Conservation (phyloP, 140 eudicot species). For the Erigeron philadelphicus region DNA sequence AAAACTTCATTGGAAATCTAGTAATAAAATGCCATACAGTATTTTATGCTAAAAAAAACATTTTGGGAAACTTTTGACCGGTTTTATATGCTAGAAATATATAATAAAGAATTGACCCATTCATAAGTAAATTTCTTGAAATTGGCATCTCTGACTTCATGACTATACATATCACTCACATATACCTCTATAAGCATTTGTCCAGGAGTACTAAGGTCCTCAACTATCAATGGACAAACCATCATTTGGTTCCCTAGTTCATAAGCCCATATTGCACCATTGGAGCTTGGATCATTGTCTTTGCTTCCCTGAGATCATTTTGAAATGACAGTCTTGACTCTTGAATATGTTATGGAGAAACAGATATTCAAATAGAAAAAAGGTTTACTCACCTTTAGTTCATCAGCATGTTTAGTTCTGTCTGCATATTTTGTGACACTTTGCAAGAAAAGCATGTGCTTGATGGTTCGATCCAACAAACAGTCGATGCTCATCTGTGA, state of each 20-base stretch:
- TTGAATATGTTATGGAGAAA: too few relatives aligned
- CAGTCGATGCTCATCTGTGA: slow-evolving; percentile 87
- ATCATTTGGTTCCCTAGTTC: slow-evolving; percentile 63
- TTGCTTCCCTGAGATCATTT: too few relatives aligned
- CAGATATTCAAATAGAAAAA: slow-evolving; percentile 17
- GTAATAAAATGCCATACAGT: too few relatives aligned
- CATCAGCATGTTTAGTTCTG: slow-evolving; percentile 44
- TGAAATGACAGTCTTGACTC: too few relatives aligned
- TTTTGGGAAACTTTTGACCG: not conserved
- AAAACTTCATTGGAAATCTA: too few relatives aligned
- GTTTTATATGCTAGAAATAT: not conserved
- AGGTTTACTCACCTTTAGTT: slow-evolving; percentile 51
- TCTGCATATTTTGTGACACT: slow-evolving; percentile 55
- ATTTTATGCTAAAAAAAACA: not conserved
- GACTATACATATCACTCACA: not conserved
- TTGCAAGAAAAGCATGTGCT: slow-evolving; percentile 77
- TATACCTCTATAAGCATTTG: slow-evolving; percentile 86
- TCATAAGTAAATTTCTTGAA: not conserved
- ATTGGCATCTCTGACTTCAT: not conserved
- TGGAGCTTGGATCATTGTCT: slow-evolving; percentile 32
- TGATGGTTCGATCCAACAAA: slow-evolving; percentile 81
- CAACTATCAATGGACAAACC: slow-evolving; percentile 70
- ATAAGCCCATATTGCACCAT: slow-evolving; percentile 83
- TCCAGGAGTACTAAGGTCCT: slow-evolving; percentile 69
- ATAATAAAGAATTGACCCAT: too few relatives aligned